These are phyloP conservation scores for Catunica adiposa DNA, from an alignment of 2,329 filamentous ascomycete genomes.

Conservation along the genomic window DNA sequence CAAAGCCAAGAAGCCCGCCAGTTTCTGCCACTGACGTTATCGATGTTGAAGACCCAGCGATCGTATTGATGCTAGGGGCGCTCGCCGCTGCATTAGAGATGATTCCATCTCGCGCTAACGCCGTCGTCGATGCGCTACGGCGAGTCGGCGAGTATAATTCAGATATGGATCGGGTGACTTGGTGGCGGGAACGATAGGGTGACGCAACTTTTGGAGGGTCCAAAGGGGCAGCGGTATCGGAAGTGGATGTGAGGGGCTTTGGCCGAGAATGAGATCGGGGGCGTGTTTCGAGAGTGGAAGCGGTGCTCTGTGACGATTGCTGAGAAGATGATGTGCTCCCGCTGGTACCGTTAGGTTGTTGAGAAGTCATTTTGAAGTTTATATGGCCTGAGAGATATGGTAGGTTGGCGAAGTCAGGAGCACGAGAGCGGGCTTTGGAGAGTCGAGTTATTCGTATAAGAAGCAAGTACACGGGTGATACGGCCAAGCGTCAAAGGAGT, in stretches of 20 bases:
- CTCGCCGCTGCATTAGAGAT: not conserved
- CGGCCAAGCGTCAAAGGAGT: too few species aligned
- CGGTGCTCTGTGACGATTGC: not conserved
- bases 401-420: not conserved
- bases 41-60: slow-evolving; percentile 7
- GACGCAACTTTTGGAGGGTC: slow-evolving; percentile 10
- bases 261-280: not conserved
- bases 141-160: slow-evolving; percentile 31
- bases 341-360: not conserved
- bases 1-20: slow-evolving; percentile 18
- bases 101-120: slow-evolving; percentile 18
- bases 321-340: not conserved
- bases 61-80: not conserved
- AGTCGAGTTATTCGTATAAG: too few species aligned
- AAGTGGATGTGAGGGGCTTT: not conserved
- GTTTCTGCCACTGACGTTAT: slow-evolving; percentile 1
- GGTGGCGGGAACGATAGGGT: slow-evolving; percentile 26
- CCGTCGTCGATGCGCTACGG: slow-evolving; percentile 4
- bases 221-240: not conserved
- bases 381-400: not conserved
- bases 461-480: too few species aligned
- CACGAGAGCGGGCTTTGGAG: too few species aligned
- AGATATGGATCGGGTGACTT: slow-evolving; percentile 38
- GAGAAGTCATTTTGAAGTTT: not conserved
- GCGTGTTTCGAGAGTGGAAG: not conserved